A percentile compares a stretch with the other conserved stretches of the same genome.
These are phyloP conservation scores for Sugiyamaella marilandica DNA, from an alignment of 805 yeast genomes.

Conservation along the genomic window DNA sequence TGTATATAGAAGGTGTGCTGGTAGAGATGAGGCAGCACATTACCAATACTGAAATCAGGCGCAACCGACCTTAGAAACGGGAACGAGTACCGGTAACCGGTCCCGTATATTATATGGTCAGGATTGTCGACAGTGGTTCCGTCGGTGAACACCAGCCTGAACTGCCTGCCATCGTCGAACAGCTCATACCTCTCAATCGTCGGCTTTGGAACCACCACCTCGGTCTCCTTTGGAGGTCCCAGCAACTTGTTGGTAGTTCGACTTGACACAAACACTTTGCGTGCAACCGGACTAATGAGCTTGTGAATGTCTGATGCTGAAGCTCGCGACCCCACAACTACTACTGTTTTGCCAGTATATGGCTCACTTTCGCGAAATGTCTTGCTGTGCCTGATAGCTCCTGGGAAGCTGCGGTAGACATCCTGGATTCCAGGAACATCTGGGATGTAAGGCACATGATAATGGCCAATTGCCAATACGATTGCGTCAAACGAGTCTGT, in stretches of 20 bases:
- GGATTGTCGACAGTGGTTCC: constrained; percentile 6
- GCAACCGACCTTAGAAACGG: constrained; percentile 7
- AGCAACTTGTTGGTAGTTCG: neutral
- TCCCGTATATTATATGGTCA: constrained; percentile 10
- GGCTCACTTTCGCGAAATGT: constrained; percentile 45
- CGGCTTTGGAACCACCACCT: constrained; percentile 1
- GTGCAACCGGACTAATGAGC: constrained; percentile 5
- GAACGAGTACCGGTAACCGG: constrained; percentile 11
- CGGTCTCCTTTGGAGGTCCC: neutral
- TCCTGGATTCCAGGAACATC: constrained; percentile 47
- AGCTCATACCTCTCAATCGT: constrained; percentile 5
- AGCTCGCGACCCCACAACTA: constrained; percentile 70
- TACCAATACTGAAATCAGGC: constrained; percentile 7
- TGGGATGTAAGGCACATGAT: constrained; percentile 58
- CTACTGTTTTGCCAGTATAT: constrained; percentile 43
- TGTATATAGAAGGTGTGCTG: constrained; percentile 10
- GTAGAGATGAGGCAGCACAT: constrained; percentile 7
- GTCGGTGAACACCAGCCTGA: constrained; percentile 2
- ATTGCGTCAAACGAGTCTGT: constrained; percentile 50
- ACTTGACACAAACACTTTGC: neutral
- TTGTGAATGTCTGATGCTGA: constrained; percentile 61
- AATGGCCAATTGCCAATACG: constrained; percentile 59
- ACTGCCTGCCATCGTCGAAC: neutral
- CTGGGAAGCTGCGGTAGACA: constrained; percentile 43
- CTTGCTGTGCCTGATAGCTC: constrained; percentile 52